Percentiles rank a stretch among this genome's conserved stretches.
phyloP scores from a whole-genome alignment of 805 yeast genomes.

The Wickerhamomyces bovis region DNA sequence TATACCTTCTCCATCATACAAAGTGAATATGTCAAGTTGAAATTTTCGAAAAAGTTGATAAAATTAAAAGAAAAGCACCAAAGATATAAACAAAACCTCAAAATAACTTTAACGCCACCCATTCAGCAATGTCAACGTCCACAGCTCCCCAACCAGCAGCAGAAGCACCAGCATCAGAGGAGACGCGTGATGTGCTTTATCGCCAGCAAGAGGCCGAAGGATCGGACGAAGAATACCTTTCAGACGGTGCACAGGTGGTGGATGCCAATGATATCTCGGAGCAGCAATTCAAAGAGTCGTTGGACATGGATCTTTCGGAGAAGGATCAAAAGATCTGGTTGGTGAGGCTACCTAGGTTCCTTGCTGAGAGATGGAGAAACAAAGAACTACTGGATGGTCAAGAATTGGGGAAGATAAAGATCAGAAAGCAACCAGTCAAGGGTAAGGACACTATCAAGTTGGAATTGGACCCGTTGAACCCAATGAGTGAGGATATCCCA shows the following conservation, averaged over 20 bases:
- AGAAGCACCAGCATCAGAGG: conserved; percentile 5
- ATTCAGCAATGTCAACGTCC: no score
- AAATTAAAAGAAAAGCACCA: no score
- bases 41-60: no score
- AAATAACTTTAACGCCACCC: no score
- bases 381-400: conserved; percentile 60
- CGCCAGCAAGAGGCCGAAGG: conserved; percentile 23
- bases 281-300: conserved; percentile 48
- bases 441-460: conserved; percentile 39
- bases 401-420: conserved; percentile 71
- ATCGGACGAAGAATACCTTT: conserved; percentile 31
- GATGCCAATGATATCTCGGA: conserved; percentile 40
- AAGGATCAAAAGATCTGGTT: conserved; percentile 82
- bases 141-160: neutral
- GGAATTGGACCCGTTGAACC: conserved; percentile 44
- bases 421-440: conserved; percentile 21
- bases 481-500: conserved; percentile 57
- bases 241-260: conserved; percentile 37
- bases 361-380: conserved; percentile 76
- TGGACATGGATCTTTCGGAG: conserved; percentile 65
- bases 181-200: conserved; percentile 9
- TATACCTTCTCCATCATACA: no score
- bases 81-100: no score
- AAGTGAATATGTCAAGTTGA: no score
- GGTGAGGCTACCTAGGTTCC: conserved; percentile 81